Percentiles rank a stretch among this genome's conserved stretches.
phyloP scores from a whole-genome alignment of 306 rosid species.

The Phaseolus lunatus region DNA sequence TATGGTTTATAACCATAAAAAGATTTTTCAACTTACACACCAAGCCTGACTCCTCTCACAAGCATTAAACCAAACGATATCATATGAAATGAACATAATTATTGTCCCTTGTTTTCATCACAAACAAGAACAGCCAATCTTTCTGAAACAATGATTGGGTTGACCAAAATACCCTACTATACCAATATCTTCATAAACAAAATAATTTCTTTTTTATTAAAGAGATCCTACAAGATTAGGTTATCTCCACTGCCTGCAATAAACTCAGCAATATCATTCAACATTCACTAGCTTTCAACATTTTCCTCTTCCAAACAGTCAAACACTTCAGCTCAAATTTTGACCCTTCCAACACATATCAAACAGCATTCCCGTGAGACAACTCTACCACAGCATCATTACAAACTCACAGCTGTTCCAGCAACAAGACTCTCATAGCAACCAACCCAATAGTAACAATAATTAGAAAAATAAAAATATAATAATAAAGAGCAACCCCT shows the following conservation, averaged over 20 bases:
- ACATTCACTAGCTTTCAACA: slow-evolving; percentile 7
- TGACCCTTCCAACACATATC: slow-evolving; percentile 22
- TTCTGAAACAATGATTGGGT: neutral
- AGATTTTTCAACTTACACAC: neutral
- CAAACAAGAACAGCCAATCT: neutral
- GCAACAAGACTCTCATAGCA: slow-evolving; percentile 24
- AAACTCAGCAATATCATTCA: slow-evolving; percentile 1
- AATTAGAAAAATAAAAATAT: neutral
- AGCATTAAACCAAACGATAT: neutral
- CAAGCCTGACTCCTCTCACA: neutral
- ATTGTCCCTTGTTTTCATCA: neutral
- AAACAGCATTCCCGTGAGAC: slow-evolving; percentile 25
- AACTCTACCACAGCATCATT: slow-evolving; percentile 1
- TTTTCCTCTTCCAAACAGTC: neutral
- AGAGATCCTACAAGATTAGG: neutral
- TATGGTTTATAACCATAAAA: neutral
- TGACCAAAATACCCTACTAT: neutral
- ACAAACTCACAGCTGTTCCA: slow-evolving; percentile 29
- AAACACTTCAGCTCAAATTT: neutral
- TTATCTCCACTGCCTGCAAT: neutral
- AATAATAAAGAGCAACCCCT: neutral
- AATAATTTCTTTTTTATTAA: neutral
- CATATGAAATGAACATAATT: neutral
- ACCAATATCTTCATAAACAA: slow-evolving; percentile 22
- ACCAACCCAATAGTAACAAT: neutral